Base-by-base conservation (phyloP, 2,329 filamentous ascomycete species). In the Lecanicillium sp. region DNA sequence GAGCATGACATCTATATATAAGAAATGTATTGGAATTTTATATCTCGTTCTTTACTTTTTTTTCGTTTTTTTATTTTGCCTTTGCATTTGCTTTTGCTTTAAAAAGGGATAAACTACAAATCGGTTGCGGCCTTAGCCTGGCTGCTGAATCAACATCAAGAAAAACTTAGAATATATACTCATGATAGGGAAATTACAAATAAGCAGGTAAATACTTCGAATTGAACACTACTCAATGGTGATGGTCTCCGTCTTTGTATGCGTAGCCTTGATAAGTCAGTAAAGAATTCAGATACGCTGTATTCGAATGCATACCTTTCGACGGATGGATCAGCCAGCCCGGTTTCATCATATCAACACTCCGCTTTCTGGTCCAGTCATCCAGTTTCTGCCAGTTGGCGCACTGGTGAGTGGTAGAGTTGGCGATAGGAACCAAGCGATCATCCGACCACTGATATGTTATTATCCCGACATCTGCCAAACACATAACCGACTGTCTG, bases 301-400 rank as follows among this genome's bases (percentile, higher is more conserved):
- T n/a, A 4, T 3, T 10, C 2, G 9, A 14, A 2, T 12, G 15
- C 37, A 23, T 42, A 48, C 43, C 44, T 15, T 40, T 32, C 5
- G 20, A 19, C 3, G 44, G 38, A 14, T 36, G 32, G 11, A 48
- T 26, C 24, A 51, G 26, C 38, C 39, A 44, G 32, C 47, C 39
- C 1, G 50, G 47, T 41, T 52, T 48, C 42, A 46, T 37, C 39
- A 50, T 42, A 17, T 52, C 47, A 12, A 51, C 40, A 5, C 32
- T 51, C 9, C 50, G 30, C 36, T 43, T 26, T 29, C 20, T 41
- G 7, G 50, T 45, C 50, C 50, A 51, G 6, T 35, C 32, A 17
- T 51, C 40, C 29, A 51, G n/a, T 17, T 49, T 49, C 24, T 49
- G 24, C 45, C 44, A 51, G 40, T 51, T 49, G 30, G 45, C 50